phyloP scores from a whole-genome alignment of 192 early-diverging fungal species.

The Coemansia sp. region DNA sequence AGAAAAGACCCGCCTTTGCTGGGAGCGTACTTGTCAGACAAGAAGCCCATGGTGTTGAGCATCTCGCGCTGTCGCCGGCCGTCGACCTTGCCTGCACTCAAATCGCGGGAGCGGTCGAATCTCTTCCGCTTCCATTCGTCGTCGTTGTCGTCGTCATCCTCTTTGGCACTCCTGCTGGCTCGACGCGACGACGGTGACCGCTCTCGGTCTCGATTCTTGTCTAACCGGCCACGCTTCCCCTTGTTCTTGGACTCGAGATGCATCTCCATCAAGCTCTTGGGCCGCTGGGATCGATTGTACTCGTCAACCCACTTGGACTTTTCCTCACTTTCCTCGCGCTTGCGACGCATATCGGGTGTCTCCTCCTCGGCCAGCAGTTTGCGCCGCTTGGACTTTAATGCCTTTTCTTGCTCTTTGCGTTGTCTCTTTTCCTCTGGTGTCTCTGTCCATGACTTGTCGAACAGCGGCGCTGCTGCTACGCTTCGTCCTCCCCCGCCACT shows the following conservation, averaged over 20 bases:
- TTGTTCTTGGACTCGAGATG: constrained; percentile 22
- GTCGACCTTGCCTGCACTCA: constrained; percentile 11
- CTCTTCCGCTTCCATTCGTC: constrained; percentile 28
- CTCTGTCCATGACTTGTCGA: constrained; percentile 47
- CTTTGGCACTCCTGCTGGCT: background rate
- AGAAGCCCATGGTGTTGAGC: constrained; percentile 22
- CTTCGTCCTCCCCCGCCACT: background rate
- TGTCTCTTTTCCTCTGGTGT: constrained; percentile 23
- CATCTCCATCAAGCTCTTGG: constrained; percentile 48
- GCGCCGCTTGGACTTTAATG: background rate
- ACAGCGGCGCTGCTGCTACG: constrained; percentile 11
- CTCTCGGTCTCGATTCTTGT: background rate
- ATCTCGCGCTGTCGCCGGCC: constrained; percentile 17
- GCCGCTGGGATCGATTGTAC: constrained; percentile 34
- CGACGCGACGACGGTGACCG: background rate
- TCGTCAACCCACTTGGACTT: constrained; percentile 38
- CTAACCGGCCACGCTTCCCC: background rate
- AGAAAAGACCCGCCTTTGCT: too few relatives aligned
- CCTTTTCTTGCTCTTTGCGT: constrained; percentile 8
- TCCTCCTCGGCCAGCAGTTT: constrained; percentile 13
- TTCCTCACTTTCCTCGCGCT: constrained; percentile 19
- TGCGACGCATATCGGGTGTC: constrained; percentile 14
- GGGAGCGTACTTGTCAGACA: constrained; percentile 35
- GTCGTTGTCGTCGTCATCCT: constrained; percentile 12
- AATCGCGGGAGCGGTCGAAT: constrained; percentile 28